A percentile compares a stretch with the other conserved stretches of the same genome.
phyloP scores from a whole-genome alignment of 148 eudicot species.

The Persicaria maculosa region DNA sequence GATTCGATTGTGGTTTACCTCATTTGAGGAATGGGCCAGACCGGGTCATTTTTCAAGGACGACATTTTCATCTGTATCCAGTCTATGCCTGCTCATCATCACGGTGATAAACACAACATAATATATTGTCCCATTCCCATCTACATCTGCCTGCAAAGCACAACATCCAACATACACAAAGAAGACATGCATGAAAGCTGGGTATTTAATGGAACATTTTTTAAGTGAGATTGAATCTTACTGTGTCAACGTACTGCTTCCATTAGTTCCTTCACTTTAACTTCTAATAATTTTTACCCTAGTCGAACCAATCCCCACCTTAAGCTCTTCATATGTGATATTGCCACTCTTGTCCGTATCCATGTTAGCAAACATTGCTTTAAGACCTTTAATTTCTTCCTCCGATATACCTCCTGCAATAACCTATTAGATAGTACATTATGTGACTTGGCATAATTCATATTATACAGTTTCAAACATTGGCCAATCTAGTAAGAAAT shows the following conservation, averaged over 20 bases:
- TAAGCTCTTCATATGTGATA: slow-evolving; percentile 88
- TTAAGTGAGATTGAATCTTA: background rate
- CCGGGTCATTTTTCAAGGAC: too few relatives aligned
- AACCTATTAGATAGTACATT: slow-evolving; percentile 39
- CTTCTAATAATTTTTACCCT: slow-evolving; percentile 75
- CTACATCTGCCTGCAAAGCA: slow-evolving; percentile 65
- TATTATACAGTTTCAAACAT: background rate
- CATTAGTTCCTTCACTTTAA: slow-evolving; percentile 87
- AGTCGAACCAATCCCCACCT: slow-evolving; percentile 74
- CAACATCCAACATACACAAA: slow-evolving; percentile 2
- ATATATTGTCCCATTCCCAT: slow-evolving; percentile 86
- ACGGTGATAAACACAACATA: slow-evolving; percentile 81
- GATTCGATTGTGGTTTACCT: too few relatives aligned
- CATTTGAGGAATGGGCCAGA: too few relatives aligned
- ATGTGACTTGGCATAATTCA: background rate
- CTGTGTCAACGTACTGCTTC: too few relatives aligned
- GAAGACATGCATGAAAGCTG: background rate
- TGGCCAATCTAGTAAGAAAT: slow-evolving; percentile 9
- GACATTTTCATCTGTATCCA: slow-evolving; percentile 79
- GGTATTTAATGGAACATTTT: background rate
- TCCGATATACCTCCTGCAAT: slow-evolving; percentile 78
- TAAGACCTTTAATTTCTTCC: slow-evolving; percentile 90
- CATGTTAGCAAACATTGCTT: slow-evolving; percentile 76
- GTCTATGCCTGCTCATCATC: slow-evolving; percentile 78
- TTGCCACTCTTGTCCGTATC: slow-evolving; percentile 89